phyloP scores from a whole-genome alignment of 768 basidiomycete genomes.

The Xerocomus spinulosus region DNA sequence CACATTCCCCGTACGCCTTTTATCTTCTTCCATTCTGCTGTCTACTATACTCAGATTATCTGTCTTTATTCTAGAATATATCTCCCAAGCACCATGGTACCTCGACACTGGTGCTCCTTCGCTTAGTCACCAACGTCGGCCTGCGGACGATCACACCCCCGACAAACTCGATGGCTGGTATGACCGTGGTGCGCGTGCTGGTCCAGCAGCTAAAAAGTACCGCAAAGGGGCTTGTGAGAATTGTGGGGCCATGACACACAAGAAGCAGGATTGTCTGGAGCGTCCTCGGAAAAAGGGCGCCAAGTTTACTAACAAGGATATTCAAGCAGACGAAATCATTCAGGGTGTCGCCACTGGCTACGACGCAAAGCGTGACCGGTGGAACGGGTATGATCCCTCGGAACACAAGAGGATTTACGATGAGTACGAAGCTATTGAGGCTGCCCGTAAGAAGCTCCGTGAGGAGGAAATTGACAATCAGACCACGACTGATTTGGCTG shows the following conservation, averaged over 20 bases:
- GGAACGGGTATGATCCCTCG: slow-evolving; percentile 95
- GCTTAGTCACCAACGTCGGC: slow-evolving; percentile 88
- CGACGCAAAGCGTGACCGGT: slow-evolving; percentile 93
- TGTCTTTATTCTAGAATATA: slow-evolving; percentile 64
- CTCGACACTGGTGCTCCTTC: slow-evolving; percentile 92
- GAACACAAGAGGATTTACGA: slow-evolving; percentile 86
- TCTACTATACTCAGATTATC: slow-evolving; percentile 1
- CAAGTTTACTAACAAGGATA: slow-evolving; percentile 85
- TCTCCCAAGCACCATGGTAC: slow-evolving; percentile 99
- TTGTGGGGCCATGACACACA: slow-evolving; percentile 95
- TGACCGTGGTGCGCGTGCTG: slow-evolving; percentile 77
- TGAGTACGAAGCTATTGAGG: slow-evolving; percentile 91
- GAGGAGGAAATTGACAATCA: slow-evolving; percentile 99
- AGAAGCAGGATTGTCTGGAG: slow-evolving; percentile 87
- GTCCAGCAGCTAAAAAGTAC: slow-evolving; percentile 93
- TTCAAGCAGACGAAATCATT: slow-evolving; percentile 86
- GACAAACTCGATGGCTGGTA: slow-evolving; percentile 88
- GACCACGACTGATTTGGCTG: slow-evolving; percentile 86
- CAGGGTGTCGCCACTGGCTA: slow-evolving; percentile 76
- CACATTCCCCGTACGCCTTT: slow-evolving; percentile 90
- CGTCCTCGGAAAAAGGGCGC: slow-evolving; percentile 95
- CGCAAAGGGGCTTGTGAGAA: slow-evolving; percentile 99
- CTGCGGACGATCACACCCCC: slow-evolving; percentile 49
- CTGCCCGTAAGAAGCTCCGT: slow-evolving; percentile 80
- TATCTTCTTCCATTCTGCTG: background rate